Base-by-base conservation (phyloP, 2,329 filamentous ascomycete genomes). In the Ustulina deusta region DNA sequence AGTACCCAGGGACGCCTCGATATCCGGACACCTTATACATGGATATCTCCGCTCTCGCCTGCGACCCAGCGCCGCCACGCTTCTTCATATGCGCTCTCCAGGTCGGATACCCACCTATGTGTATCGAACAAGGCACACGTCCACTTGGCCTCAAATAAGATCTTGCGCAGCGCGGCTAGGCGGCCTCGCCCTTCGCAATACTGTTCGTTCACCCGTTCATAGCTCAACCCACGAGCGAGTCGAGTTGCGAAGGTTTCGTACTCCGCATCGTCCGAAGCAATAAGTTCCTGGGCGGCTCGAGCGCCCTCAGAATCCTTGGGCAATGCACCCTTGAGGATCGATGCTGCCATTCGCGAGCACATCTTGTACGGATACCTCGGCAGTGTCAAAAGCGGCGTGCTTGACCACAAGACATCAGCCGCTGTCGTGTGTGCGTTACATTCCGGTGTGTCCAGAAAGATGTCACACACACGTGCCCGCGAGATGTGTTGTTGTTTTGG, bases 351-450 rank as follows among this genome's bases (percentile, higher is more conserved):
- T 61, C 96, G 92, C 49, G 93, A 97, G 80, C 96, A 99, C 96
- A 99, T 99, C 81, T 99, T 99, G 82, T 97, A 97, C 58, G 92
- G 88, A 79, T 98, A 97, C 40, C 96, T 89, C 11, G 96, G 94
- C 34, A 96, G 85, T 0, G 96, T 99, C 32, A 99, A 84, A 25
- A 99, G 83, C 5, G 96, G 96, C 0, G 96, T 98, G 73, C 94
- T 97, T 60, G 93, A 97, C 96, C 96, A 99, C 6, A 99, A 84
- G 0, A 98, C 91, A 76, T 99, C 96, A 13, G 96, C 97, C 1
- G 96, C 96, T 1, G 96, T 99, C 0, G 96, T 99, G 79, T 99
- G 96, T 1, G 94, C 96, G 77, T 99, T 99, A 81, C 96, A 99
- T 80, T 99, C 96, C 1, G 96, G 94, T 0, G 96, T 99, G 80